Evolutionary conservation across 2,329 filamentous ascomycete species (phyloP), one percentile per base, ranked within the genome.

Genomic region (Ophiostoma angusticollis): DNA sequence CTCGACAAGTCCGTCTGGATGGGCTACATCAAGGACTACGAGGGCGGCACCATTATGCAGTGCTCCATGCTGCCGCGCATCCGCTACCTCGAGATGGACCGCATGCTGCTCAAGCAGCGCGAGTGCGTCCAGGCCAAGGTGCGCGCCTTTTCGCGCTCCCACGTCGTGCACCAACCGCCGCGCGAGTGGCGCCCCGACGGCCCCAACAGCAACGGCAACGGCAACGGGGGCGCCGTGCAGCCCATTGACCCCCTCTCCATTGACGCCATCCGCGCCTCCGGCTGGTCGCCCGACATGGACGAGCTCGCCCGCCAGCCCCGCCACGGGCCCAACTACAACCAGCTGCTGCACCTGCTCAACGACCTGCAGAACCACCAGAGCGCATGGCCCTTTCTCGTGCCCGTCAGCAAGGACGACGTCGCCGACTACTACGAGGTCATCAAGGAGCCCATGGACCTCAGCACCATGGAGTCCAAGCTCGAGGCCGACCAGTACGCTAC

Each of bases 11-110:
- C 80, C 3, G 79, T 85, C 4, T 98, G 91, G 91, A 96, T 96
- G 91, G 91, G 91, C 3, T 98, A 96, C 53, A 98, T 98, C 65
- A 98, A 98, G 57, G 91, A 98, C 57, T 98, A 98, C 58, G 91
- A 98, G 61, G 91, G 91, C 42, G 91, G 91, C 42, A 98, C 91
- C 0, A 93, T 98, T 45, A 98, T 98, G 91, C 91, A 98, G 63
- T 98, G 91, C 55, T 85, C 82, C 37, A 96, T 98, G 91, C 72
- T 98, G 16, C 89, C 89, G 7, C 83, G 82, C 46, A 85, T 96
- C 39, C 82, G 91, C 35, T 98, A 98, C 59, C 78, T 98, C 6
- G 89, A 98, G 58, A 76, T 79, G 53, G 83, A 85, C 3, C 80
- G 87, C 46, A 93, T 98, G 85, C 70, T 98, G 2, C 72, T 94